Evolutionary conservation across 805 yeast species (phyloP), one percentile per base, ranked within the genome.

Genomic region (Wickerhamiella bombiphila): DNA sequence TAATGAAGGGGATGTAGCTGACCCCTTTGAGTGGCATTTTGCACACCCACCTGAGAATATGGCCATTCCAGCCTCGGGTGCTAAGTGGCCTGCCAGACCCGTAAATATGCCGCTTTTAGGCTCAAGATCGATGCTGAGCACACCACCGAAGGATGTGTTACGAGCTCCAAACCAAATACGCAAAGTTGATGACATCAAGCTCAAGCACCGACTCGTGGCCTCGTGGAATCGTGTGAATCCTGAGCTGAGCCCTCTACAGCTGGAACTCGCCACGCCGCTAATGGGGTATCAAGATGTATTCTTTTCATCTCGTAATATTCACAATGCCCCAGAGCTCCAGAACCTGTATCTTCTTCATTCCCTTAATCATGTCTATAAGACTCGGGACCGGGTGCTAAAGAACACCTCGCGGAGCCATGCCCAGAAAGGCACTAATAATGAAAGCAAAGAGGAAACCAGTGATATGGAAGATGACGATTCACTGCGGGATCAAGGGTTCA

Each of bases 401-500:
- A 77, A 91, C 59, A 83, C 77, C 47, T 69, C 70, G 35, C 73
- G 72, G 47, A 46, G 76, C 16, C n/a, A n/a, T n/a, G n/a, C n/a
- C n/a, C n/a, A n/a, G n/a, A n/a, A n/a, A n/a, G n/a, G n/a, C n/a
- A n/a, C n/a, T n/a, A n/a, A n/a, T n/a, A 36, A 25, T 15, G 43
- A 35, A 14, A 24, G n/a, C 18, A 9, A 13, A 9, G 22, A 29
- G 26, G 58, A 63, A 22, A 47, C 56, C 14, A 63, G 61, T 54
- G 45, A 46, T n/a, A 24, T 24, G 11, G 43, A 42, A 15, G 49
- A 45, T 22, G 49, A 55, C 3, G 48, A 52, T 9, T 93, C 82
- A 49, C 66, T 69, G 45, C 63, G 93, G 39, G 98, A 91, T 55
- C 97, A 91, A 57, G 97, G 98, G 21, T 91, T 83, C 55, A 86